A percentile compares a stretch with the other conserved stretches of the same genome.
phyloP scores from a whole-genome alignment of 2,329 filamentous ascomycete species.

The Cladophialophora chaetospira region DNA sequence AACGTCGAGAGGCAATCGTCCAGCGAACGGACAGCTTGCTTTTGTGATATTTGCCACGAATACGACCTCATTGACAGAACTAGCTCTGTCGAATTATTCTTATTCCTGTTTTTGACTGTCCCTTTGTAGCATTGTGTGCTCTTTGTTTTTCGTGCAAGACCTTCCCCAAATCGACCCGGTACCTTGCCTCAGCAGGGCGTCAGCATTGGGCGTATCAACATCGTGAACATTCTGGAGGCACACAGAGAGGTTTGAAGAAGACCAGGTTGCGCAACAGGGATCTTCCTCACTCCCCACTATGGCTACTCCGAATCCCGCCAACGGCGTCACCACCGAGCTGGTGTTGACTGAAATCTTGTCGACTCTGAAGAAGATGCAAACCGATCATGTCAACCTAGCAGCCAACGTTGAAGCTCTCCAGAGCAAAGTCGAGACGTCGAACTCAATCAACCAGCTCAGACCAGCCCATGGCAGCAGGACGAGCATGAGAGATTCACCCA shows the following conservation, averaged over 20 bases:
- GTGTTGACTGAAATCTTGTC: constrained; percentile 53
- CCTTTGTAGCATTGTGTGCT: no score
- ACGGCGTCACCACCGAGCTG: constrained; percentile 19
- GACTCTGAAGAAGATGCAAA: constrained; percentile 57
- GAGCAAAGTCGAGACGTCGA: constrained; percentile 62
- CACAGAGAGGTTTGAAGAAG: not conserved
- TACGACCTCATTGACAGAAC: no score
- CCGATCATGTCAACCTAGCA: constrained; percentile 58
- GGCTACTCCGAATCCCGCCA: constrained; percentile 16
- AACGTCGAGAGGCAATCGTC: not conserved
- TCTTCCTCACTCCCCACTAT: no score
- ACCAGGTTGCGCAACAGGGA: not conserved
- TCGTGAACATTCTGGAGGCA: not conserved
- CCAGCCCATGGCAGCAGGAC: constrained; percentile 5
- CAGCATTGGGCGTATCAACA: not conserved
- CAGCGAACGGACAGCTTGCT: not conserved
- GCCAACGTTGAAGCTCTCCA: constrained; percentile 62
- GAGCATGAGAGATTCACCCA: constrained; percentile 27
- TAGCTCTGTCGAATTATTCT: no score
- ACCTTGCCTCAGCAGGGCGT: no score
- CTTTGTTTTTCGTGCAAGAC: no score
- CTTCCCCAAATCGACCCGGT: no score
- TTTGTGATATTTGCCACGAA: no score
- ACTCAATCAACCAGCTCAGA: constrained; percentile 55
- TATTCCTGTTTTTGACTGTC: no score